Evolutionary conservation across 139 green algal species (phyloP).

Genomic region (Zygnema cylindricum): DNA sequence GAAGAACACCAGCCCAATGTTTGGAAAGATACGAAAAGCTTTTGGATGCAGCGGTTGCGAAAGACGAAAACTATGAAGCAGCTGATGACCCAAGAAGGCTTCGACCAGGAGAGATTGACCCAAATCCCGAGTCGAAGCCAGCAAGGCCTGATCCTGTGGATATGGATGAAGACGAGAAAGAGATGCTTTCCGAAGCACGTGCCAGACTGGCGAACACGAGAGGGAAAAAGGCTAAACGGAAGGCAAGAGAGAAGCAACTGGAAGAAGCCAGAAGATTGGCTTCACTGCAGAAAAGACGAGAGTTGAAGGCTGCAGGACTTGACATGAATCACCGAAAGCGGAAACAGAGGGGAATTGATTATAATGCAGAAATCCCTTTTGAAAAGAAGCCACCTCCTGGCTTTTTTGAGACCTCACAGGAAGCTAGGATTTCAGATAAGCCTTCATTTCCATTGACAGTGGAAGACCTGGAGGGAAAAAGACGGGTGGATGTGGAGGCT

Average conservation of each 20-base stretch:
- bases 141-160: slow-evolving; percentile 94
- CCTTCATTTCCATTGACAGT: slow-evolving; percentile 86
- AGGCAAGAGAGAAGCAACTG: slow-evolving; percentile 95
- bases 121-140: slow-evolving; percentile 92
- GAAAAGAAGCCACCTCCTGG: slow-evolving; percentile 85
- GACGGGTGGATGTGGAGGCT: slow-evolving; percentile 87
- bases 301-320: slow-evolving; percentile 78
- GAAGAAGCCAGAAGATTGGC: slow-evolving; percentile 96
- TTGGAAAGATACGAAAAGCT: slow-evolving; percentile 93
- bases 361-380: slow-evolving; percentile 80
- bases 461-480: slow-evolving; percentile 89
- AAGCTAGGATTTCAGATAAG: slow-evolving; percentile 71
- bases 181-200: slow-evolving; percentile 97
- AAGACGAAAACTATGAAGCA: slow-evolving; percentile 86
- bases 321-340: slow-evolving; percentile 66
- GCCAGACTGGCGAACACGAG: slow-evolving; percentile 97
- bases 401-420: slow-evolving; percentile 86
- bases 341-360: slow-evolving; percentile 68
- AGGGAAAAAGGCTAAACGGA: slow-evolving; percentile 99
- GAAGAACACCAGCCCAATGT: slow-evolving; percentile 93
- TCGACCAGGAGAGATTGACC: slow-evolving; percentile 96
- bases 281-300: slow-evolving; percentile 88
- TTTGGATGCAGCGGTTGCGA: slow-evolving; percentile 79
- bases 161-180: slow-evolving; percentile 99
- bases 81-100: slow-evolving; percentile 91